Evolutionary conservation across 805 yeast genomes (phyloP), one percentile per base, ranked within the genome.

Genomic region (Wickerhamomyces bisporus): DNA sequence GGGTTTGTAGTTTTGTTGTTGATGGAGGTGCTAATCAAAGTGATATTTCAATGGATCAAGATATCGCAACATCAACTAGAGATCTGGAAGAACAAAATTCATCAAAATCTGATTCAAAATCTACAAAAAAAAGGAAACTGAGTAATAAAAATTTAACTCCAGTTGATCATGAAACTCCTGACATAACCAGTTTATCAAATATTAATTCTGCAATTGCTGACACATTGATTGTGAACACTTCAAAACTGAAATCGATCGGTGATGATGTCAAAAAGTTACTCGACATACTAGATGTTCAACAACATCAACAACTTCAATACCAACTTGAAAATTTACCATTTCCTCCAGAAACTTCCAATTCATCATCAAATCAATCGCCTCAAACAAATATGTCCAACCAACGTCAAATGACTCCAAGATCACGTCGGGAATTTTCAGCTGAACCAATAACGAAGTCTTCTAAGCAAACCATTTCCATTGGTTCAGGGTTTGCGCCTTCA

Each of bases 301-400:
- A 50, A 62, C 3, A 65, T 77, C 0, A 79, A 54, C 18, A 50
- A 62, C 3, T 65, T 77, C 0, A 79, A 80, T 3, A 68, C 70
- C 47, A 52, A 61, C n/a, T 50, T 71, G 10, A 21, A 7, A 21
- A 10, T 10, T 21, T 21, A 10, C 24, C 24, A 21, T 21, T 21
- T 7, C 24, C 24, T 7, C 10, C 24, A 21, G 24, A 21, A 21
- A 21, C 24, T 7, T 10, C 24, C 24, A 21, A 21, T 7, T 10
- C 24, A 10, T 21, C 24, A 21, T n/a, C n/a, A n/a, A n/a, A n/a
- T n/a, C n/a, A n/a, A n/a, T n/a, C n/a, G n/a, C n/a, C n/a, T n/a
- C n/a, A n/a, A n/a, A n/a, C n/a, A n/a, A n/a, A n/a, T n/a, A n/a
- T n/a, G n/a, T n/a, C n/a, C n/a, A n/a, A n/a, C n/a, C n/a, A n/a